Evolutionary conservation across 805 yeast species (phyloP).

Genomic region (Cyberlindnera subsufficiens): DNA sequence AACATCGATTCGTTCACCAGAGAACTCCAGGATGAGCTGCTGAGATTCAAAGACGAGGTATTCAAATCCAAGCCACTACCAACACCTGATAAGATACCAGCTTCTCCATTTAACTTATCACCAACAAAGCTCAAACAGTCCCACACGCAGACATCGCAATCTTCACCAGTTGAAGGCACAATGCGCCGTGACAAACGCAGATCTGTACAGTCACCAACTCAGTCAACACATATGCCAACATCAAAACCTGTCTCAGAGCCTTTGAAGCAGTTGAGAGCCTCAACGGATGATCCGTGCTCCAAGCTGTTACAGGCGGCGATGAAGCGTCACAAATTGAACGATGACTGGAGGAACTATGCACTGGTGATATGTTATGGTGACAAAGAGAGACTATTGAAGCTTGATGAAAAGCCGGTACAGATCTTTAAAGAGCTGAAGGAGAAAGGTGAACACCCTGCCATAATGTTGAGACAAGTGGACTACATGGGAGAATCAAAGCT

Average conservation of each 20-base stretch:
- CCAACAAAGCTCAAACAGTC: constrained; percentile 17
- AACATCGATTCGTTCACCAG: constrained; percentile 7
- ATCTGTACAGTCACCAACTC: constrained; percentile 16
- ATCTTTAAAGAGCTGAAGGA: constrained; percentile 82
- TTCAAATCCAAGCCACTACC: constrained; percentile 16
- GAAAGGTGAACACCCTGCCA: constrained; percentile 81
- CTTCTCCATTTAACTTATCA: constrained; percentile 26
- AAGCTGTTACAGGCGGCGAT: constrained; percentile 84
- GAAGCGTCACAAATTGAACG: constrained; percentile 72
- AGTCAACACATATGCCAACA: constrained; percentile 6
- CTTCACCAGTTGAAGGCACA: constrained; percentile 8
- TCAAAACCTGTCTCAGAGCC: constrained; percentile 47
- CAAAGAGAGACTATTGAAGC: constrained; percentile 74
- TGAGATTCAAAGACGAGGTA: constrained; percentile 13
- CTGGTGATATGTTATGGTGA: constrained; percentile 88
- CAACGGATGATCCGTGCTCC: constrained; percentile 87
- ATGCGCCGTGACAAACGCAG: constrained; percentile 3
- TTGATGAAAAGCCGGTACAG: constrained; percentile 83
- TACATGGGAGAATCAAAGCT: constrained; percentile 25
- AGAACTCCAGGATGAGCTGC: constrained; percentile 12
- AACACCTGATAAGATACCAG: constrained; percentile 18
- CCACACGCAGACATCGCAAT: not conserved
- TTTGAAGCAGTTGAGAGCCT: constrained; percentile 74
- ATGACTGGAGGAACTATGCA: constrained; percentile 86
- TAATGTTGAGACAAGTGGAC: constrained; percentile 84